Base-by-base conservation (phyloP, 2,329 filamentous ascomycete genomes). In the Dendryphion nanum region DNA sequence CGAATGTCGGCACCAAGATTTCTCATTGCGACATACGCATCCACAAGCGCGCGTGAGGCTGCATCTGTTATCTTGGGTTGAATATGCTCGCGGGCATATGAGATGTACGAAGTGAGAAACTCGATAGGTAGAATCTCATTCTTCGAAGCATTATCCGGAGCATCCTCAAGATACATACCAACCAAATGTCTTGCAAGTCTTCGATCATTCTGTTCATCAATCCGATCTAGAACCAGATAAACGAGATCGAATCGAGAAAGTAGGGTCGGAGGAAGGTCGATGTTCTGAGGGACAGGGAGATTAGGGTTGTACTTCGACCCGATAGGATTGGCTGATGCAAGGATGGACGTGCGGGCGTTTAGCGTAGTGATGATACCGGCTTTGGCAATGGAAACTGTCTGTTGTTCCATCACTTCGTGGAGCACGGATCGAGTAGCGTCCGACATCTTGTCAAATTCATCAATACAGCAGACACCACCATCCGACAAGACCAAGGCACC, bases 281-380 rank as follows among this genome's bases (percentile, higher is more conserved):
- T 98, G 67, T 98, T 98, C 58, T 97, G 90, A 3, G 93, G 93
- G 12, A 98, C 93, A 0, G 93, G 90, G 17, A 98, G 72, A 57
- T 95, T 91, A 3, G 89, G 86, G 67, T 98, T 97, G 72, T 98
- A 98, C 62, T 94, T 90, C 70, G 89, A 95, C 55, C 93, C 93
- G 50, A 98, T 97, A 1, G 93, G 93, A 63, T 98, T 98, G 66
- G 93, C 93, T 8, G 91, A 97, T 13, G 93, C 93, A 19, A 98
- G 80, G 59, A 98, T 96, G 48, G 87, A 94, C 1, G 93, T 97
- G 59, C 93, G 79, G 18, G 93, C 93, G 61, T 98, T 98, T 44
- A 98, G 74, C 0, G 93, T 98, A 2, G 84, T 87, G 57, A 87
- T 88, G 61, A 88, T 87, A 44, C 84, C 84, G 2, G 84, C 84